A percentile compares a stretch with the other conserved stretches of the same genome.
Evolutionary conservation across 2,329 filamentous ascomycete genomes (phyloP).

Genomic region (Pyrenophora seminiperda): DNA sequence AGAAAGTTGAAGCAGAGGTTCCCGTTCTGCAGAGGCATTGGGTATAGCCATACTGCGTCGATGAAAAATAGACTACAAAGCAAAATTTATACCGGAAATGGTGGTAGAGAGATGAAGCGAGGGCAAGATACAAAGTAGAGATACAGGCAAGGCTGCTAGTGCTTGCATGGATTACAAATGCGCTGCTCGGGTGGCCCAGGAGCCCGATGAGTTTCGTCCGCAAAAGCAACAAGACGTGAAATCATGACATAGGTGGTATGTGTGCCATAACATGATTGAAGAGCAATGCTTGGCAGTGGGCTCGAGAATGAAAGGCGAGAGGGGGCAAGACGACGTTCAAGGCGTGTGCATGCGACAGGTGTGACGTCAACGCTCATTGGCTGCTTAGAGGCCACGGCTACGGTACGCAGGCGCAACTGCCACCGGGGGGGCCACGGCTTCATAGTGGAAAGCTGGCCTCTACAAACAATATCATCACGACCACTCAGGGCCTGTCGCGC

Average conservation of each 20-base stretch:
- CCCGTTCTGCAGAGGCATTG: conserved; percentile 28
- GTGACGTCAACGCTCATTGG: conserved; percentile 44
- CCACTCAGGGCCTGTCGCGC: conserved; percentile 16
- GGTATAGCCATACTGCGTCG: conserved; percentile 18
- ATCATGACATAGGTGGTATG: neutral
- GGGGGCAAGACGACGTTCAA: conserved; percentile 1
- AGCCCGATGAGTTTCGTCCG: conserved; percentile 23
- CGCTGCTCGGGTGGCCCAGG: conserved; percentile 2
- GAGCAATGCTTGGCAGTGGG: neutral
- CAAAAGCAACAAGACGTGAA: neutral
- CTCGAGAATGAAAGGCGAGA: neutral
- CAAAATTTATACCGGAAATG: neutral
- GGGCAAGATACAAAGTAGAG: conserved; percentile 12
- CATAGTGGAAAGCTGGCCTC: conserved; percentile 45
- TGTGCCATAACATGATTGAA: neutral
- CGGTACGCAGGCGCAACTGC: conserved; percentile 27
- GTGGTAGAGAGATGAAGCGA: neutral
- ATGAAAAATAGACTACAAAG: neutral
- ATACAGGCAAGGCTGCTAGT: conserved; percentile 17
- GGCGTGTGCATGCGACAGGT: conserved; percentile 9
- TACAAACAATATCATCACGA: conserved; percentile 31
- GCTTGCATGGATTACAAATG: conserved; percentile 27
- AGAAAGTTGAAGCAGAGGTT: conserved; percentile 34
- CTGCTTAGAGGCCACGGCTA: conserved; percentile 9
- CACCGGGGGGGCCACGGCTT: conserved; percentile 19